Evolutionary conservation across 2,329 filamentous ascomycete species (phyloP), one percentile per base, ranked within the genome.

Genomic region (Cucurbitaria berberidis): DNA sequence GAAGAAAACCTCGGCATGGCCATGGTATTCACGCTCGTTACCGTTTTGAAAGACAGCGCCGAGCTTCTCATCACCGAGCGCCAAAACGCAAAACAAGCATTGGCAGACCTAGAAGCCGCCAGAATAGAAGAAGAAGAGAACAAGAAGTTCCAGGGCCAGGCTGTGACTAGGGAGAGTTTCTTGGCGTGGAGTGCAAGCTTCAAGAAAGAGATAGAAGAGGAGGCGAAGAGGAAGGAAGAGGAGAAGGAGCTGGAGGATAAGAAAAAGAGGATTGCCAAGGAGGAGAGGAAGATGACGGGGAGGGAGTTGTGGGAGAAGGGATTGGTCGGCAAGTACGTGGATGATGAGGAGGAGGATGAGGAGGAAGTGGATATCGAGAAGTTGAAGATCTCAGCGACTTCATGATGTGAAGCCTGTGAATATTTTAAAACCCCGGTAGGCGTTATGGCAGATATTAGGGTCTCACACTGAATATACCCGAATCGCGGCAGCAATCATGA

Each of bases 1-100:
- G 88, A 95, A 73, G 95, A 99, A 75, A 98, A 93, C 64, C 78
- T 98, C 54, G 95, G 95, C 58, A 98, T 98, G 89, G 90, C 92
- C 49, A 99, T 99, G 95, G 80, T 99, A 1, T 99, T 98, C 77
- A 91, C 93, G 0, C 80, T 99, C 21, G 89, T 96, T 48, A 91
- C 89, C 13, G 86, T 89, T 0, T 79, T 99, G 55, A 98, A 97
- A 73, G 95, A 99, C 53, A 83, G 85, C 45, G 93, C 93, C n/a
- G 95, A 99, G 79, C 83, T 87, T 64, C 83, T 99, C 53, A 86
- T 98, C 62, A 77, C 82, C 15, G 86, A 91, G 58, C 87, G 95
- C 40, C 85, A 87, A 68, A 85, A 86, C 52, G 89, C 81, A 8
- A 84, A 81, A 15, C 78, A 85, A 62, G 82, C 80, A 1, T 65